A percentile compares a stretch with the other conserved stretches of the same genome.
These are phyloP conservation scores for Neurospora tetraspora DNA, from an alignment of 495 filamentous ascomycete species.

Conservation along the genomic window DNA sequence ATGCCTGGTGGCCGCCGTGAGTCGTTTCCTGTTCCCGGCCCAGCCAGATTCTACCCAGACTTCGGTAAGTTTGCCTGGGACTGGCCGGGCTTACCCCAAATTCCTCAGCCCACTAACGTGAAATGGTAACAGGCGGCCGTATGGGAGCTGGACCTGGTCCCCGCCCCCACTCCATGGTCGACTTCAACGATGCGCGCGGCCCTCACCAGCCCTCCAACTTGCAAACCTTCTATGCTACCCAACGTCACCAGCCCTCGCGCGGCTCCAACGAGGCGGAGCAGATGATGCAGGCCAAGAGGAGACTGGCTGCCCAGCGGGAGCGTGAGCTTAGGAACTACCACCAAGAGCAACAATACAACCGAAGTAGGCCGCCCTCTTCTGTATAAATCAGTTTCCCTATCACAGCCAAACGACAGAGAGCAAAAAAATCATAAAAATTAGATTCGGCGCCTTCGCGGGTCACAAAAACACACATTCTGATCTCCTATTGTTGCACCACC, in stretches of 20 bases:
- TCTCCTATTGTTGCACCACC: conserved; percentile 25
- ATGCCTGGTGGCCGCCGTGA: conserved; percentile 63
- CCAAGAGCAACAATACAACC: conserved; percentile 99
- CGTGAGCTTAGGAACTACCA: conserved; percentile 99
- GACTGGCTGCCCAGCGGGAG: conserved; percentile 97
- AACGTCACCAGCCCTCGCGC: conserved; percentile 74
- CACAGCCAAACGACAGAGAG: conserved; percentile 38
- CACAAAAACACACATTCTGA: conserved; percentile 8
- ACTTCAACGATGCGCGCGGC: conserved; percentile 61
- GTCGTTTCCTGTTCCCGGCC: conserved; percentile 61
- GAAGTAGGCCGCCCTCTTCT: conserved; percentile 73
- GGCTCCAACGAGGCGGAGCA: conserved; percentile 94
- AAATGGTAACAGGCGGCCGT: conserved; percentile 28
- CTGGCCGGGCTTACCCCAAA: conserved; percentile 17
- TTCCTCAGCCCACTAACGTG: conserved; percentile 18
- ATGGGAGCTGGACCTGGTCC: conserved; percentile 30
- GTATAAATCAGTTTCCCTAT: conserved; percentile 45
- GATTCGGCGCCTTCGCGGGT: conserved; percentile 19
- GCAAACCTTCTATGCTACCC: conserved; percentile 87
- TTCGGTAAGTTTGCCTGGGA: conserved; percentile 36
- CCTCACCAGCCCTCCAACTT: conserved; percentile 67
- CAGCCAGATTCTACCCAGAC: conserved; percentile 47
- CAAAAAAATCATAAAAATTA: conserved; percentile 21
- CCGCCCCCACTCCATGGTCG: conserved; percentile 78
- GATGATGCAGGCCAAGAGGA: conserved; percentile 96